phyloP scores from a whole-genome alignment of 108 stramenopile genomes.

The Discostella pseudostelligera region DNA sequence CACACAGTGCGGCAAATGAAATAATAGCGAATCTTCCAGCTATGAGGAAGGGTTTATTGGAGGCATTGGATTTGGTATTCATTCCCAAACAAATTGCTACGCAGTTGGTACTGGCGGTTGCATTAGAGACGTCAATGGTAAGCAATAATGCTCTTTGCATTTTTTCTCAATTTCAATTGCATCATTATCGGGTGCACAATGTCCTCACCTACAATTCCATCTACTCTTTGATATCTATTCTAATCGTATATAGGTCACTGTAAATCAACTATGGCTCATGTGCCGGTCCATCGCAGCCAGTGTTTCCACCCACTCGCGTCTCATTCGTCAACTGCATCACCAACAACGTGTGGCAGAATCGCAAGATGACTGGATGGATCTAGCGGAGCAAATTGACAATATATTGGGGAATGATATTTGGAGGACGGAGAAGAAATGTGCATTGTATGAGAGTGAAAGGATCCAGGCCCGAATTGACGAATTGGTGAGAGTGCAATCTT shows the following conservation, averaged over 20 bases:
- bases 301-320: conserved; percentile 69
- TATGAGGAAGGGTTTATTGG: conserved; percentile 52
- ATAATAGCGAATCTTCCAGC: conserved; percentile 42
- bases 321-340: conserved; percentile 64
- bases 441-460: conserved; percentile 77
- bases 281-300: conserved; percentile 55
- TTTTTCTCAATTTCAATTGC: too few relatives aligned
- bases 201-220: too few relatives aligned
- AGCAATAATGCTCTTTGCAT: not conserved
- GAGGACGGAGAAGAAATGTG: conserved; percentile 74
- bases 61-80: conserved; percentile 72
- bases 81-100: conserved; percentile 65
- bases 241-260: conserved; percentile 51
- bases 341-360: conserved; percentile 55
- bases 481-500: conserved; percentile 42
- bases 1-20: conserved; percentile 22
- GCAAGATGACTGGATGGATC: conserved; percentile 89
- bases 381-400: conserved; percentile 83
- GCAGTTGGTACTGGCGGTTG: conserved; percentile 67
- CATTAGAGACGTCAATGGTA: conserved; percentile 78
- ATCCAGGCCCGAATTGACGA: conserved; percentile 85
- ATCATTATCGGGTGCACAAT: too few relatives aligned
- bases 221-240: too few relatives aligned
- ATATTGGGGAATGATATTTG: conserved; percentile 84
- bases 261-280: conserved; percentile 60